These are phyloP conservation scores for Ascoidea tarda DNA, from an alignment of 805 yeast species.

Conservation along the genomic window DNA sequence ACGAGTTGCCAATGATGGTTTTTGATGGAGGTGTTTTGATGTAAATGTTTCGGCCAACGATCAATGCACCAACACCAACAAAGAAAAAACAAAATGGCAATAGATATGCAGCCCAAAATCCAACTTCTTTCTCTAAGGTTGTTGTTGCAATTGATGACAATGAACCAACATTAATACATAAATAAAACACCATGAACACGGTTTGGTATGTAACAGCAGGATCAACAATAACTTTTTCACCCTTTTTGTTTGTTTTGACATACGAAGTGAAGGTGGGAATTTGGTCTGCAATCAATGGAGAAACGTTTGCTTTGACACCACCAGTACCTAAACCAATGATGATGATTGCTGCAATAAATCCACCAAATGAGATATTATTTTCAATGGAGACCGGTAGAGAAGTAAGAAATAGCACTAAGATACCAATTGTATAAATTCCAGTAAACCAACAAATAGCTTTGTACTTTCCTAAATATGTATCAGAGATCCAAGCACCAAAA, in stretches of 20 bases:
- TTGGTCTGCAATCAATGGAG: slow-evolving; percentile 52
- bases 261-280: slow-evolving; percentile 13
- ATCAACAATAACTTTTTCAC: slow-evolving; percentile 56
- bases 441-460: slow-evolving; percentile 52
- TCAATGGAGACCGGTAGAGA: slow-evolving; percentile 46
- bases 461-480: slow-evolving; percentile 60
- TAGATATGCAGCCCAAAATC: slow-evolving; percentile 64
- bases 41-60: slow-evolving; percentile 38
- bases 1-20: slow-evolving; percentile 40
- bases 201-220: slow-evolving; percentile 60
- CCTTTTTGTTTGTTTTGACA: slow-evolving; percentile 42
- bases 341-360: slow-evolving; percentile 40
- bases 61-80: slow-evolving; percentile 37
- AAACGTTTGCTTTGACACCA: slow-evolving; percentile 65
- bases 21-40: slow-evolving; percentile 49
- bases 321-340: slow-evolving; percentile 69
- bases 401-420: slow-evolving; percentile 51
- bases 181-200: slow-evolving; percentile 63
- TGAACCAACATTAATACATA: slow-evolving; percentile 66
- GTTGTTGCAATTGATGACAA: slow-evolving; percentile 68
- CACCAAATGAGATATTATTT: slow-evolving; percentile 42
- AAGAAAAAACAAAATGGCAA: slow-evolving; percentile 59
- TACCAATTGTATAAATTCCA: slow-evolving; percentile 45
- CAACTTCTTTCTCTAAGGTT: slow-evolving; percentile 49
- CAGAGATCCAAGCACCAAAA: slow-evolving; percentile 64